Evolutionary conservation across 1,139 yeast species (phyloP).

Genomic region (Pichia sp.): DNA sequence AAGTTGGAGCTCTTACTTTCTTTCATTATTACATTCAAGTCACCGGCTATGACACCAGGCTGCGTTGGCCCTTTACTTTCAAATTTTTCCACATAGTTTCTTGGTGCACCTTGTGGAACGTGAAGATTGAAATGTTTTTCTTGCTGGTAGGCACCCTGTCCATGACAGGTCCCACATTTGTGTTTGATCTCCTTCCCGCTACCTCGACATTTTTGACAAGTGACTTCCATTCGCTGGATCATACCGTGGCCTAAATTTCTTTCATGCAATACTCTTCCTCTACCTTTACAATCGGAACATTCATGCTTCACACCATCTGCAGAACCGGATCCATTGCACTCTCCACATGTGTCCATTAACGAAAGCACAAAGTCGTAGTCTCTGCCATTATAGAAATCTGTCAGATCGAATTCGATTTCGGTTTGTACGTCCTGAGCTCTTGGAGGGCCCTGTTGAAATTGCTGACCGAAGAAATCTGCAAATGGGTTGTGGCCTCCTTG

Average conservation of each 20-base stretch:
- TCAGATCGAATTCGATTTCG: conserved; percentile 50
- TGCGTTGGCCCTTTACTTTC: conserved; percentile 78
- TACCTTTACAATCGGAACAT: conserved; percentile 71
- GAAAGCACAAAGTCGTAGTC: conserved; percentile 57
- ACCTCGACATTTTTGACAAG: conserved; percentile 79
- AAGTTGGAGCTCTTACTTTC: conserved; percentile 54
- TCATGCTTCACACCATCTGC: conserved; percentile 63
- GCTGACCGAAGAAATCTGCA: conserved; percentile 17
- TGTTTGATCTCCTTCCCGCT: conserved; percentile 61
- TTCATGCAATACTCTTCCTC: conserved; percentile 62
- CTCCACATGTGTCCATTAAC: conserved; percentile 68
- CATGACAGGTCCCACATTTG: conserved; percentile 66
- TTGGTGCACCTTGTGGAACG: conserved; percentile 65
- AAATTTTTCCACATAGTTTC: conserved; percentile 55
- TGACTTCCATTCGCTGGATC: conserved; percentile 76
- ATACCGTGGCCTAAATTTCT: conserved; percentile 86
- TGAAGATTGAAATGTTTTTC: conserved; percentile 56
- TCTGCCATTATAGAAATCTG: conserved; percentile 67
- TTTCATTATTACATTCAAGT: conserved; percentile 54
- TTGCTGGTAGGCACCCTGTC: conserved; percentile 58
- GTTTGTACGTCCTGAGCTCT: conserved; percentile 66
- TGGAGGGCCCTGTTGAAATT: conserved; percentile 30
- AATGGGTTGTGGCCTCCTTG: conserved; percentile 38
- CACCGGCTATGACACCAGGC: conserved; percentile 82
- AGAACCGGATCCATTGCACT: conserved; percentile 82